These are phyloP conservation scores for Mortierella claussenii DNA, from an alignment of 192 early-diverging fungal species.

Conservation along the genomic window DNA sequence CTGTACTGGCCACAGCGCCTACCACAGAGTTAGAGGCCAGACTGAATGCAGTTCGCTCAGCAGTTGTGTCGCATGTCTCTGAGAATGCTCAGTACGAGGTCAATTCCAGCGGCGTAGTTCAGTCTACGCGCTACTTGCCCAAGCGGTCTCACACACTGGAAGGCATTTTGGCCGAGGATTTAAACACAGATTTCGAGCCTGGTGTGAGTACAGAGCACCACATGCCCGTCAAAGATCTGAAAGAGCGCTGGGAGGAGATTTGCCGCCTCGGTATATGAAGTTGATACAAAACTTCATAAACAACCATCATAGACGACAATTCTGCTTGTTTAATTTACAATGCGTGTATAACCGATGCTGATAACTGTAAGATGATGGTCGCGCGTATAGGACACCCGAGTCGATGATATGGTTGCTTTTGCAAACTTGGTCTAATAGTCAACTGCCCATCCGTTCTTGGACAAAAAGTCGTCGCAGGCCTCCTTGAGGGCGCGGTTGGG, in stretches of 20 bases:
- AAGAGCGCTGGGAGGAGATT: constrained; percentile 46
- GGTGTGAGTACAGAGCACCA: constrained; percentile 27
- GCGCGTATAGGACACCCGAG: too few species aligned
- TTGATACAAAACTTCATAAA: too few species aligned
- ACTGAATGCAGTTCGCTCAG: constrained; percentile 1
- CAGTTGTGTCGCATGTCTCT: neutral
- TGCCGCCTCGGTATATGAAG: constrained; percentile 23
- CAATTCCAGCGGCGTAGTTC: constrained; percentile 16
- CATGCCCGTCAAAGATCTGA: constrained; percentile 41
- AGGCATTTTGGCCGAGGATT: neutral
- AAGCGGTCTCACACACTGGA: constrained; percentile 6
- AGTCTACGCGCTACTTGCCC: constrained; percentile 21
- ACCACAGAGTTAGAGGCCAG: neutral
- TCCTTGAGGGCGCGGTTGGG: constrained; percentile 83
- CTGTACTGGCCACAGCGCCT: too few species aligned
- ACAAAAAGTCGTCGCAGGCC: constrained; percentile 69
- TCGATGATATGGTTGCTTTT: too few species aligned
- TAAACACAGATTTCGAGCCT: constrained; percentile 1
- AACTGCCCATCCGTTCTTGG: constrained; percentile 71
- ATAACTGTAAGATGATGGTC: too few species aligned
- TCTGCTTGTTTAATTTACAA: too few species aligned
- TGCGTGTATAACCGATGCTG: too few species aligned
- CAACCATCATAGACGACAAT: too few species aligned
- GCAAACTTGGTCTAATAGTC: constrained; percentile 42
- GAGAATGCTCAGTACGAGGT: neutral